These are phyloP conservation scores for Monilinia aucupariae DNA, from an alignment of 2,329 filamentous ascomycete species.

Conservation along the genomic window DNA sequence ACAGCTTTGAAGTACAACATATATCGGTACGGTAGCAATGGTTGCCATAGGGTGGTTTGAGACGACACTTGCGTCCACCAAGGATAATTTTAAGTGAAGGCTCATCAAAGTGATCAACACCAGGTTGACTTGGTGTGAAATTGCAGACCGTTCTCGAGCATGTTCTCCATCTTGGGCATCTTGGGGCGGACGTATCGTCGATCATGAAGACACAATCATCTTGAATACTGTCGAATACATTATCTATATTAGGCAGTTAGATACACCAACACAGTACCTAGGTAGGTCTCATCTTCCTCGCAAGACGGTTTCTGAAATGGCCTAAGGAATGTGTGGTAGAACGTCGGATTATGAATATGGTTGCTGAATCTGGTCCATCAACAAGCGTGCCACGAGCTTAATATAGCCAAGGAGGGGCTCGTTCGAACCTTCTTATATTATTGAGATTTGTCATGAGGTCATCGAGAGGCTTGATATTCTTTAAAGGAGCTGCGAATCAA, in stretches of 20 bases:
- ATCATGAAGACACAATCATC: not conserved
- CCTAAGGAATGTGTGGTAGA: no score
- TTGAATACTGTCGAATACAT: not conserved
- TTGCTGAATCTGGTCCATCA: no score
- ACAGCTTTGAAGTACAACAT: not conserved
- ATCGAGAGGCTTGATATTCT: not conserved
- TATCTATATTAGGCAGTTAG: not conserved
- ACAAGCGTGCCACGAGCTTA: no score
- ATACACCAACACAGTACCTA: no score
- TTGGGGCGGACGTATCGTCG: not conserved
- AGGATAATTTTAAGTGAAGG: not conserved
- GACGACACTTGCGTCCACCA: not conserved
- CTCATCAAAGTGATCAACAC: conserved; percentile 5
- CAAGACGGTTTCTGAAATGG: no score
- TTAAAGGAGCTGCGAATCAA: not conserved
- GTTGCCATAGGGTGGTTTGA: not conserved
- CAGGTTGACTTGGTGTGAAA: conserved; percentile 2
- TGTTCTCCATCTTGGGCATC: not conserved
- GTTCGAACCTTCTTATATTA: not conserved
- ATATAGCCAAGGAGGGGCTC: no score
- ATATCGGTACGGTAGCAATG: not conserved
- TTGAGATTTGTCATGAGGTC: no score
- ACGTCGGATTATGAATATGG: no score
- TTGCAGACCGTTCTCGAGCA: not conserved
- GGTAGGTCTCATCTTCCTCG: not conserved